These are phyloP conservation scores for Capronia americana DNA, from an alignment of 2,329 filamentous ascomycete genomes.

Conservation along the genomic window DNA sequence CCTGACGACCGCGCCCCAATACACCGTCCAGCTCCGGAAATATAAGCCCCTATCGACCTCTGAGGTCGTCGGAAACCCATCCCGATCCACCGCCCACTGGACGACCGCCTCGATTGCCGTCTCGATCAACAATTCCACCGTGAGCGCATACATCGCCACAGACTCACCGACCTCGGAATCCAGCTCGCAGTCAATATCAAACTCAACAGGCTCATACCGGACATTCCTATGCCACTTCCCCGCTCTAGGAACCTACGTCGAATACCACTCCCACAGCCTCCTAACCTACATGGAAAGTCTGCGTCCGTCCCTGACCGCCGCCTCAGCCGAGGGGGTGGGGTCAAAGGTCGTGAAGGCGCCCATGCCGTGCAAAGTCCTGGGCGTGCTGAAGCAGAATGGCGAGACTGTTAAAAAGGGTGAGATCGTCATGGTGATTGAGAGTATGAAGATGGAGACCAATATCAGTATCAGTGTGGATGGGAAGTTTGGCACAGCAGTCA, in stretches of 20 bases:
- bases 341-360: conserved; percentile 40
- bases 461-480: conserved; percentile 42
- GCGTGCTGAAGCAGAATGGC: conserved; percentile 43
- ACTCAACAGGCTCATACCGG: conserved; percentile 21
- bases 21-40: conserved; percentile 19
- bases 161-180: conserved; percentile 6
- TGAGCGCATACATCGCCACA: conserved; percentile 38
- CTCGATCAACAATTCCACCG: conserved; percentile 38
- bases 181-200: not conserved
- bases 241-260: conserved; percentile 41
- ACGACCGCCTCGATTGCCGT: conserved; percentile 30
- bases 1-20: conserved; percentile 1
- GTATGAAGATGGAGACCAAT: conserved; percentile 54
- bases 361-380: conserved; percentile 49
- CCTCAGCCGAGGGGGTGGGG: conserved; percentile 20
- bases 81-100: conserved; percentile 28
- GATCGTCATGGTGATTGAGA: conserved; percentile 48
- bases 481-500: conserved; percentile 42
- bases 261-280: conserved; percentile 41
- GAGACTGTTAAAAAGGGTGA: conserved; percentile 45
- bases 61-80: not conserved
- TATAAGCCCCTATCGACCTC: not conserved
- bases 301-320: conserved; percentile 30
- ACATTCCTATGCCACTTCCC: conserved; percentile 43
- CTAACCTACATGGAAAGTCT: conserved; percentile 43